Evolutionary conservation across 345 rosid species (phyloP), one percentile per base, ranked within the genome.

Genomic region (Turnera subulata): DNA sequence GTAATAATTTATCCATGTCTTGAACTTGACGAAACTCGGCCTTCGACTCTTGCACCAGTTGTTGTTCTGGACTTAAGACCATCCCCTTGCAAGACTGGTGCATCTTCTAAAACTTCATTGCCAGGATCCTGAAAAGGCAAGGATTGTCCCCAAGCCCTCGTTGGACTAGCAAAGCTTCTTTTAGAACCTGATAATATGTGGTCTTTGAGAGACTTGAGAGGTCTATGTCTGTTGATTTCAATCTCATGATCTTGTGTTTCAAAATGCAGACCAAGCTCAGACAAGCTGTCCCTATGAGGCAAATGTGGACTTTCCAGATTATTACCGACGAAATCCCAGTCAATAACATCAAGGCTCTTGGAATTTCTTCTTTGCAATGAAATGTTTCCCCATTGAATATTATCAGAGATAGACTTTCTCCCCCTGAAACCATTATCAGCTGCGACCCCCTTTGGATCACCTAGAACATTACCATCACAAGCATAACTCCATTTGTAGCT

Each of bases 401-500:
- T 77, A 60, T 85, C 92, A 0, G 82, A 79, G 17, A 73, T 45
- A 15, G 82, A 76, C 59, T 65, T 78, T 70, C 79, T 72, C 39
- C 76, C 83, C 50, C 76, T 74, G 4, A 60, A 53, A 56, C 78
- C 89, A 51, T 75, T 78, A 51, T 73, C 84, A 6, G 50, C 57
- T 1, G 80, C 62, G 16, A 29, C 49, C 63, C 72, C 74, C 63
- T 67, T 76, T 0, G 44, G 19, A 54, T 67, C 77, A 40, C 63
- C 84, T 25, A 56, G 63, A 23, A 33, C 71, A 44, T 40, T 57
- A 40, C 53, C 77, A 17, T 74, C 85, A n/a, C 72, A 29, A 51
- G 80, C 85, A 65, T 79, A 89, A 55, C 92, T 81, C 99, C 99
- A 93, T 21, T 77, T 73, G 72, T 84, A 91, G 84, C 88, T 78